Base-by-base conservation (phyloP, 768 basidiomycete genomes). In the Amanita muscaria region DNA sequence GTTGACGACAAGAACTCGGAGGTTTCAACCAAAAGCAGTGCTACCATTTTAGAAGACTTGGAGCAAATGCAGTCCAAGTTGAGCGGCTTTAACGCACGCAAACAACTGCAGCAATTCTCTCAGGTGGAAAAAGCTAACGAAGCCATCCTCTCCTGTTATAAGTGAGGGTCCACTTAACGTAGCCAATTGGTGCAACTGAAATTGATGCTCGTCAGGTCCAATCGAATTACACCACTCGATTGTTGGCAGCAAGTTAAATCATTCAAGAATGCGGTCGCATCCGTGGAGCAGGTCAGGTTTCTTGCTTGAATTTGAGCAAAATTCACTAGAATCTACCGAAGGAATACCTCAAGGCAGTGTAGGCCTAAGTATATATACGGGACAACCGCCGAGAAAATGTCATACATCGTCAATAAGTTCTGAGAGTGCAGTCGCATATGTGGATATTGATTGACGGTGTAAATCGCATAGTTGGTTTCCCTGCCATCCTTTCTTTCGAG, bases 121-220 rank as follows among this genome's bases (percentile, higher is more conserved):
- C 69, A 69, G 33, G 73, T 84, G 14, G 77, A 76, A 53, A 66
- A 63, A n/a, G 66, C 64, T 15, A 70, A 76, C 14, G 72, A 79
- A 49, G 76, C 73, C 16, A 72, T 90, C 25, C 68, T 77, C 2
- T 68, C 74, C n/a, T 92, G 89, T 61, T 91, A 89, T 67, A 74
- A 60, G 89, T 83, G 49, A 40, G 77, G 63, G 7, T 11, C 23
- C 12, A 23, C 48, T 33, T 15, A 41, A 21, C 36, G 3, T 48
- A 44, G n/a, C 23, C 12, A 16, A n/a, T 51, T 21, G 21, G 43
- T 40, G 19, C 23, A 29, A 21, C 40, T 33, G 15, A 33, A 12
- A 42, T 23, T 29, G n/a, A 48, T 18, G 37, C 16, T 68, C 67
- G 49, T 16, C 63, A 89, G 74, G 53, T 60, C 58, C 47, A 67